Evolutionary conservation across 768 basidiomycete species (phyloP).

Genomic region (Trametes villosa): DNA sequence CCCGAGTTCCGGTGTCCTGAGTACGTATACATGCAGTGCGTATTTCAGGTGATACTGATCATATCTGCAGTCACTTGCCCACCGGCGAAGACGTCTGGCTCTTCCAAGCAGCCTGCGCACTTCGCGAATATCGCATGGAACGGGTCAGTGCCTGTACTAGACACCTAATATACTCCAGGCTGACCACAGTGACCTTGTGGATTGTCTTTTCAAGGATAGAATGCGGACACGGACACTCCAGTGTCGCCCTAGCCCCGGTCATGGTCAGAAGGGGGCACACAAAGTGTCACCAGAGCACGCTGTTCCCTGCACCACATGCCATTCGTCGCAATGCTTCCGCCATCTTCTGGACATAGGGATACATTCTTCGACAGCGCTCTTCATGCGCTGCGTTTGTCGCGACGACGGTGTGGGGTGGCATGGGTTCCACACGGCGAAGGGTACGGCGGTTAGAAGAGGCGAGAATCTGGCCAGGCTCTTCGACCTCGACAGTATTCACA

Average conservation of each 20-base stretch:
- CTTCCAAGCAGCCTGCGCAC: constrained; percentile 30
- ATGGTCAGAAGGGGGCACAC: too few relatives aligned
- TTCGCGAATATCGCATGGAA: constrained; percentile 4
- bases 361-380: constrained; percentile 44
- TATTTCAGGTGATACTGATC: not conserved
- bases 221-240: too few relatives aligned
- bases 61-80: not conserved
- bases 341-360: constrained; percentile 42
- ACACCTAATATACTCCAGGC: too few relatives aligned
- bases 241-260: too few relatives aligned
- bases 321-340: constrained; percentile 40
- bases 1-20: not conserved
- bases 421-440: not conserved
- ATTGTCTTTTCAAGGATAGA: too few relatives aligned
- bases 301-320: constrained; percentile 44
- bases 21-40: not conserved
- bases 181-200: too few relatives aligned
- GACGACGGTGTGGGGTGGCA: not conserved
- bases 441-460: not conserved
- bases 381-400: constrained; percentile 7
- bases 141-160: too few relatives aligned
- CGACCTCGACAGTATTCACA: not conserved
- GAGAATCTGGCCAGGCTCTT: too few relatives aligned
- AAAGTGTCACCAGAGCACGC: not conserved
- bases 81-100: not conserved